Percentiles rank a stretch among this genome's conserved stretches.
Conservation (phyloP, 176 grass and related monocot species). For the Eleusine indica region DNA sequence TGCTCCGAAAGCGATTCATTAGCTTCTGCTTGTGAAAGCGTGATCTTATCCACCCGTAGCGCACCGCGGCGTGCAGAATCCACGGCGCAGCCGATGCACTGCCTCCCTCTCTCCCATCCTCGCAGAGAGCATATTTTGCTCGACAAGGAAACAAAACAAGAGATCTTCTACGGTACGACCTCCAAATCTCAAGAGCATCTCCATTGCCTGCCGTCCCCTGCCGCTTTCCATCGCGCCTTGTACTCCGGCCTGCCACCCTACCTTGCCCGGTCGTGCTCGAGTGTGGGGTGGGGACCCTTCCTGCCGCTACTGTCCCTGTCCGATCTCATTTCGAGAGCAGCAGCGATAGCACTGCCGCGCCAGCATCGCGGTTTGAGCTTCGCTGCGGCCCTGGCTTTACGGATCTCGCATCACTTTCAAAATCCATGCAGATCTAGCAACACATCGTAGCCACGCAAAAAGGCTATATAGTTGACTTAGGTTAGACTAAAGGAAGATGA, state of each 20-base stretch:
- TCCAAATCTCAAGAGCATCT: conserved; percentile 37
- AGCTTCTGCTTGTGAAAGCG: no score
- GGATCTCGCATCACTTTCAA: conserved; percentile 48
- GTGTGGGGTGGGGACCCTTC: neutral
- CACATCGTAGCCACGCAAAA: conserved; percentile 14
- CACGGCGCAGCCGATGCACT: neutral
- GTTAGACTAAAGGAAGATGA: neutral
- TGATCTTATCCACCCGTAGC: neutral
- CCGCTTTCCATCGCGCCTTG: neutral
- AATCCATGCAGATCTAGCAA: conserved; percentile 39
- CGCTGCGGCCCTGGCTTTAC: conserved; percentile 1
- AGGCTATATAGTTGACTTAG: neutral
- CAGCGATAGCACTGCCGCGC: neutral
- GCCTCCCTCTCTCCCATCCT: neutral
- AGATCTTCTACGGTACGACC: conserved; percentile 47
- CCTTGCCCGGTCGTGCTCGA: neutral
- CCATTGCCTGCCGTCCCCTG: neutral
- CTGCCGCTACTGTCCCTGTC: neutral
- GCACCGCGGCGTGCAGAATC: neutral
- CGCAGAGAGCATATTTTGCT: neutral
- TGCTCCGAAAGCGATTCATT: no score
- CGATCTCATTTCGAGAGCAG: conserved; percentile 3
- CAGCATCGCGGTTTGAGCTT: neutral
- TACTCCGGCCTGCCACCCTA: neutral
- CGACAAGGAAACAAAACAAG: conserved; percentile 24